These are phyloP conservation scores for Isochrysis galbana DNA, from an alignment of 78 protist genomes.

Conservation along the genomic window DNA sequence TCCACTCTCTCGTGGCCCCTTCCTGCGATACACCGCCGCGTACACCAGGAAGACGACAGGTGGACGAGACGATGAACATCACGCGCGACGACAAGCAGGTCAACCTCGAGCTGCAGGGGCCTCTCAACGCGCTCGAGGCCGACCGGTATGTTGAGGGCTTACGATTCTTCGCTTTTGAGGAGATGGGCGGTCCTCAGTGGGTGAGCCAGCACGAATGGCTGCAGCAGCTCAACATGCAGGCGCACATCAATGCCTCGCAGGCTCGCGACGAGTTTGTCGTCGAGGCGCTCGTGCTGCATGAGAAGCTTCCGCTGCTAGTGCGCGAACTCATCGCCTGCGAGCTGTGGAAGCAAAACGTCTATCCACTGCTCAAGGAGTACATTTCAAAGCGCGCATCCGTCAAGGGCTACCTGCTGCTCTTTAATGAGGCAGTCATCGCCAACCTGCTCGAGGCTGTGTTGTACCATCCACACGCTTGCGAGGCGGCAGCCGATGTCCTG, in stretches of 20 bases:
- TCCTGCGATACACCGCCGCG: too few relatives aligned
- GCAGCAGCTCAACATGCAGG: constrained; percentile 23
- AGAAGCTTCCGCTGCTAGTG: constrained; percentile 12
- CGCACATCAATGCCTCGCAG: constrained; percentile 3
- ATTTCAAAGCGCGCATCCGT: background rate
- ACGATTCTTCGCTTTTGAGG: background rate
- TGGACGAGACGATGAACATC: background rate
- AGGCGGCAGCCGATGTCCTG: background rate
- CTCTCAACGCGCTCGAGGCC: constrained; percentile 33
- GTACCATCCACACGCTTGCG: background rate
- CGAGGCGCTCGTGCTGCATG: constrained; percentile 15
- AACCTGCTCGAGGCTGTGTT: constrained; percentile 30
- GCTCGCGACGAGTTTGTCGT: constrained; percentile 18
- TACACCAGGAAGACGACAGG: too few relatives aligned
- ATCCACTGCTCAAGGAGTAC: background rate
- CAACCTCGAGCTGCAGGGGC: background rate
- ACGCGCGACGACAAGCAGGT: background rate
- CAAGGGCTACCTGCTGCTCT: background rate
- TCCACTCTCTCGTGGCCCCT: too few relatives aligned
- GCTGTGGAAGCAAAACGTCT: background rate
- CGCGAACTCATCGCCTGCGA: background rate
- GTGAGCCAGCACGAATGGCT: background rate
- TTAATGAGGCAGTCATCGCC: constrained; percentile 30
- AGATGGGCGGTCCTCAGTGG: background rate
- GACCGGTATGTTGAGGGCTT: background rate